Conservation (phyloP, 2,329 filamentous ascomycete genomes). For the Ophidiomyces ophidiicola region DNA sequence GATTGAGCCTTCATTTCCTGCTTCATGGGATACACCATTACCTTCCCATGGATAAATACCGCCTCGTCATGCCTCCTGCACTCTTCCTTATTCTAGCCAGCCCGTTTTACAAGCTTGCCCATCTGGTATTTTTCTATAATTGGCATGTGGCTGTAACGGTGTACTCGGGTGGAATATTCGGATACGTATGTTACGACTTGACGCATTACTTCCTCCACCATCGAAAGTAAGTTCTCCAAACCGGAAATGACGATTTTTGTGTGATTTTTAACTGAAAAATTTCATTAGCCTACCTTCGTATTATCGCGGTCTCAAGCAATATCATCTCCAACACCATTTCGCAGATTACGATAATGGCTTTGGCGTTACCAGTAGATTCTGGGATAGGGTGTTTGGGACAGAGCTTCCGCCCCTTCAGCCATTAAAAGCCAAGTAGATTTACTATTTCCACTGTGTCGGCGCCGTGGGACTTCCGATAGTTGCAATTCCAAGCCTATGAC, state of each 20-base stretch:
- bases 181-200: constrained; percentile 91
- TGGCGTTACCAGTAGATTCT: constrained; percentile 90
- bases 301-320: constrained; percentile 91
- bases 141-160: constrained; percentile 71
- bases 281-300: constrained; percentile 58
- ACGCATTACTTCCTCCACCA: constrained; percentile 99
- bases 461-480: not conserved
- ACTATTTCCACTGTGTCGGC: not conserved
- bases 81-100: constrained; percentile 71
- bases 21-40: constrained; percentile 97
- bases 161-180: constrained; percentile 84
- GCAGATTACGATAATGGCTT: constrained; percentile 97
- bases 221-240: constrained; percentile 50
- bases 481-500: too few relatives aligned
- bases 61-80: constrained; percentile 91
- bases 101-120: constrained; percentile 88
- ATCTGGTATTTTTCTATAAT: constrained; percentile 66
- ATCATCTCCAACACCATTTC: constrained; percentile 94
- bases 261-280: not conserved
- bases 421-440: constrained; percentile 27
- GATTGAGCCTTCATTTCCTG: constrained; percentile 76
- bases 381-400: constrained; percentile 86
- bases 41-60: constrained; percentile 96
- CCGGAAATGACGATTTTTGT: not conserved
- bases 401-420: constrained; percentile 46